A percentile compares a stretch with the other conserved stretches of the same genome.
Evolutionary conservation across 257 asterid species (phyloP).

Genomic region (Capsicum chinense): DNA sequence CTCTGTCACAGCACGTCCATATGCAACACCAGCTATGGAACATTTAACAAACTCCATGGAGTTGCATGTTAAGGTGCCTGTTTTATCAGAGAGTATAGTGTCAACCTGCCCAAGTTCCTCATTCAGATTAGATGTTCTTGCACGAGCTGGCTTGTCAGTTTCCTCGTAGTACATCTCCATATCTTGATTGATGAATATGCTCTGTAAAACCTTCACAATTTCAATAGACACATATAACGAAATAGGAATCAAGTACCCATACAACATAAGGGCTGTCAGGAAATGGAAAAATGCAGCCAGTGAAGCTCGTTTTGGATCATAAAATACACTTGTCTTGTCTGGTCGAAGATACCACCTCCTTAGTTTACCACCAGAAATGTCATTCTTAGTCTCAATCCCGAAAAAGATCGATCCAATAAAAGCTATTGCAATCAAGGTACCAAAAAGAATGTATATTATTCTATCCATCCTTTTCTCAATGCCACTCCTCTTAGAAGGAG

Average conservation of each 20-base stretch:
- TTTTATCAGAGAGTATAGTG: conserved; percentile 90
- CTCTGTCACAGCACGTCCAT: conserved; percentile 93
- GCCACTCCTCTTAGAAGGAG: conserved; percentile 95
- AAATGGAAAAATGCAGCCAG: conserved; percentile 82
- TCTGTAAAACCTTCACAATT: conserved; percentile 88
- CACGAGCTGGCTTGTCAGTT: conserved; percentile 82
- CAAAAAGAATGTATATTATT: conserved; percentile 77
- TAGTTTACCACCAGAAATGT: conserved; percentile 49
- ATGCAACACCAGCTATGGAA: conserved; percentile 80
- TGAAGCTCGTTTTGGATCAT: conserved; percentile 60
- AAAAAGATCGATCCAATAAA: conserved; percentile 83
- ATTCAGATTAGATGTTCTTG: conserved; percentile 92
- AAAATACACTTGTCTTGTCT: conserved; percentile 54
- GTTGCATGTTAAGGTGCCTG: conserved; percentile 93
- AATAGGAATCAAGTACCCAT: conserved; percentile 92
- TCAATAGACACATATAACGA: conserved; percentile 94
- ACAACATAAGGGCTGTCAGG: conserved; percentile 92
- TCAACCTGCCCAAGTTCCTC: conserved; percentile 97
- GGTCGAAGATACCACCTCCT: conserved; percentile 96
- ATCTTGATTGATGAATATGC: conserved; percentile 83
- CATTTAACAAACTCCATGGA: conserved; percentile 97
- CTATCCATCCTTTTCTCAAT: conserved; percentile 92
- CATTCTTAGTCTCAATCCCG: conserved; percentile 66
- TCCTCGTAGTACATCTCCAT: conserved; percentile 83
- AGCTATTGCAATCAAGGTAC: conserved; percentile 66